Base-by-base conservation (phyloP, 192 early-diverging fungal genomes). In the Piromyces finnis region DNA sequence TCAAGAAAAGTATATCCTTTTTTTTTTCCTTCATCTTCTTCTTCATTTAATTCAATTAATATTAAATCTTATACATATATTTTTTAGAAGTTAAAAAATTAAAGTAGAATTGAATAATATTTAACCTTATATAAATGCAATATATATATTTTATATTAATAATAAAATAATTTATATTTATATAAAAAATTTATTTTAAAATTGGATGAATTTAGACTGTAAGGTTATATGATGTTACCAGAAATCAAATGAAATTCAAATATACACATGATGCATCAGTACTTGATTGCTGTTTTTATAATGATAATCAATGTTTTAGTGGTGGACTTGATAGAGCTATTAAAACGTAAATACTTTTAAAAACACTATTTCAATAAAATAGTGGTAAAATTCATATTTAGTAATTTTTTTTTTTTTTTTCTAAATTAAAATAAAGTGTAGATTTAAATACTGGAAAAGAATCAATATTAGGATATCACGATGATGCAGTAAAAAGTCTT, bases 321-420 rank as follows among this genome's bases (percentile, higher is more conserved):
- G 96, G 92, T 37, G 96, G 96, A 26, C 83, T 97, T 27, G 94
- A 95, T 83, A 83, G 84, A 78, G 86, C 83, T 30, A 82, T 96
- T 35, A 89, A 87, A 80, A 85, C 83, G 87, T 95, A 89, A 39
- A 28, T 78, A 32, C 13, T 3, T 28, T 28, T 28, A 35, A 18
- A 36, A 29, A 80, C 80, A 15, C 68, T 84, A n/a, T n/a, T n/a
- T n/a, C n/a, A n/a, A n/a, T n/a, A n/a, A n/a, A n/a, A n/a, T n/a
- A n/a, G n/a, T n/a, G n/a, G n/a, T n/a, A n/a, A n/a, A n/a, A n/a
- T n/a, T n/a, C n/a, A n/a, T n/a, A n/a, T n/a, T n/a, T n/a, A n/a
- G n/a, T n/a, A n/a, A n/a, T n/a, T n/a, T n/a, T n/a, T n/a, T n/a
- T n/a, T n/a, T n/a, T n/a, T n/a, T n/a, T n/a, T n/a, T n/a, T n/a